These are phyloP conservation scores for Styphnolobium japonicum DNA, from an alignment of 306 rosid species.

Conservation along the genomic window DNA sequence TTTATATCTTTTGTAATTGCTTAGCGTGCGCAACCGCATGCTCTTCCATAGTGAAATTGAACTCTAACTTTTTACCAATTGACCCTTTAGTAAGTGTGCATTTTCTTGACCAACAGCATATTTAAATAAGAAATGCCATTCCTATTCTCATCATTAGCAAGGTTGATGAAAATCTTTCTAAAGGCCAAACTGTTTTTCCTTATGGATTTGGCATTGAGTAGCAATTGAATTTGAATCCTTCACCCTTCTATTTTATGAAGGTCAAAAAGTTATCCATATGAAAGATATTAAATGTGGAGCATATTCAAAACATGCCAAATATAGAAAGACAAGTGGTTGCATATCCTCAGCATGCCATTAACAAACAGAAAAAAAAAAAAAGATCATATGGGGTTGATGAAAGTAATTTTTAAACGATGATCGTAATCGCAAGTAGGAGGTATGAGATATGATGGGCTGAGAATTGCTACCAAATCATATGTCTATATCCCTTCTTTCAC, in stretches of 20 bases:
- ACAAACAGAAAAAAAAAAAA: constrained; percentile 21
- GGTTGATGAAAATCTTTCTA: constrained; percentile 29
- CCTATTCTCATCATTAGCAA: constrained; percentile 38
- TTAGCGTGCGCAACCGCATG: constrained; percentile 51
- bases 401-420: constrained; percentile 23
- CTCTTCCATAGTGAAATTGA: constrained; percentile 25
- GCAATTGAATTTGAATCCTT: constrained; percentile 34
- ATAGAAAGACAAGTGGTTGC: constrained; percentile 42
- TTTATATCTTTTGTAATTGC: constrained; percentile 24
- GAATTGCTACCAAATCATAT: constrained; percentile 49
- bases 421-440: constrained; percentile 28
- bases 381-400: constrained; percentile 13
- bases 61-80: constrained; percentile 26
- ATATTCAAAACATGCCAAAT: constrained; percentile 20
- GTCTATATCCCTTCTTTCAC: constrained; percentile 47
- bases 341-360: constrained; percentile 16
- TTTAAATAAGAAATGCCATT: constrained; percentile 16
- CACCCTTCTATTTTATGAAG: constrained; percentile 23
- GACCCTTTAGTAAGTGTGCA: constrained; percentile 51
- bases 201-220: constrained; percentile 51
- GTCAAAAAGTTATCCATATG: constrained; percentile 33
- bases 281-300: constrained; percentile 12
- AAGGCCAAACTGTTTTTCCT: constrained; percentile 10
- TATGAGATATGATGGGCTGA: constrained; percentile 42
- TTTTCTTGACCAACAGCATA: constrained; percentile 36